Base-by-base conservation (phyloP, 2,329 filamentous ascomycete genomes). In the Fusarium sp. region DNA sequence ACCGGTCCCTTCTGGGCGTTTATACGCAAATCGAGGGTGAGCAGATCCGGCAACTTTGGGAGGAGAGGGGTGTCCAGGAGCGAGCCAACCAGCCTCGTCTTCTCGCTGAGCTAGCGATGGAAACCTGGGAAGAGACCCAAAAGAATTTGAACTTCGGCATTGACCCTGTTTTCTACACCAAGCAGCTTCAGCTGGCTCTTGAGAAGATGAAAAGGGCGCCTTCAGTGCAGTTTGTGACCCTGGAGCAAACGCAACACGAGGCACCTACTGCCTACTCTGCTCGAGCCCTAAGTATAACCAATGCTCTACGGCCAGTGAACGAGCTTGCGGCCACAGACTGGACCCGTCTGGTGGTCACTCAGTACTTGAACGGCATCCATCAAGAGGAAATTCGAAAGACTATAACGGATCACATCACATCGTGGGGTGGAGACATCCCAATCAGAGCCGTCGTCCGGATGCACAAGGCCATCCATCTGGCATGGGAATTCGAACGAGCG, bases 1-100 rank as follows among this genome's bases (percentile, higher is more conserved):
- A 83, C 66, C 86, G 88, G 43, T 88, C 89, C 5, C 84, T 92
- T 1, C 81, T 84, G n/a, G 88, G 89, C 0, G 84, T 90, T 3
- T 86, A 83, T 69, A 85, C 82, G 16, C 88, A 91, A 72, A 80
- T 86, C 2, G 90, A 92, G 75, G 90, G 90, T 9, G 90, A 92
- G 76, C 82, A 83, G 22, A 78, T 91, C 24, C 82, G 87, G 2
- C 84, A 87, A 77, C 76, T 83, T 4, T 83, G 79, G 82, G 75
- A 81, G 39, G 65, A 69, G 9, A 80, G 70, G 41, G 71, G 74
- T 5, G 64, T 75, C 24, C 74, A 68, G 48, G 76, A 76, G 18
- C 65, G 56, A 37, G 72, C 76, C 18, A 68, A 65, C 18, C 58
- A 69, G 29, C 66, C 69, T 14, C 71, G 79, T 6, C 56, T 71